Base-by-base conservation (phyloP, 2,329 filamentous ascomycete species). In the Lasiodiplodia hormozganensis region DNA sequence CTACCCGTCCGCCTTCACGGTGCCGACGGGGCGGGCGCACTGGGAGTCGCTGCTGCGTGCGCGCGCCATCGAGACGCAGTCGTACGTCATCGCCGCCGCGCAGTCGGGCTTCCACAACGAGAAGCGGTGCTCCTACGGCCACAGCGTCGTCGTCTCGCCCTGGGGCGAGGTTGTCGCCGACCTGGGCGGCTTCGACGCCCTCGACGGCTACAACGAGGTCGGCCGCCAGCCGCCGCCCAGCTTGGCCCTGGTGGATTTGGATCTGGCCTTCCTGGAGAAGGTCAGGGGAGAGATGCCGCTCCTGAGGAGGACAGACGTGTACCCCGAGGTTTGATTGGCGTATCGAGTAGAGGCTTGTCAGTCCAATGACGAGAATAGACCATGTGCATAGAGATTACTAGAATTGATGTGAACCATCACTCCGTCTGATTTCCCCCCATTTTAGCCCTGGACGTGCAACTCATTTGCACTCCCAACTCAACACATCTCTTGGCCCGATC, bases 1-100 rank as follows among this genome's bases (percentile, higher is more conserved):
- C 0, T 97, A 95, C 76, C 95, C 95, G 0, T 95, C 92, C 6
- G 95, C 95, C 4, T 98, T 97, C 76, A 97, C 94, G 0, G 86
- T 96, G 0, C 89, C 91, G 0, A 97, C 95, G 0, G 95, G 95
- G 0, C 85, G 84, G 68, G 92, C 92, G 1, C 95, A 97, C 80
- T 98, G 95, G 95, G 89, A 93, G 75, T 84, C 88, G 2, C 82
- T 98, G 6, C 83, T 97, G 16, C 85, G 92, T 34, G 89, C 93
- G 3, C 85, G 95, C 57, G 95, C 95, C 11, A 93, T 97, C 70
- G 95, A 97, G 83, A 93, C 91, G 21, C 92, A 97, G 81, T 89
- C 89, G 67, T 98, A 92, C 83, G 90, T 97, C 2, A 83, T 97
- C 70, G 95, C 94, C 11, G 90, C 94, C 0, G 95, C 94, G 49